These are phyloP conservation scores for Medakamo hakoo DNA, from an alignment of 139 green algal species.

Conservation along the genomic window DNA sequence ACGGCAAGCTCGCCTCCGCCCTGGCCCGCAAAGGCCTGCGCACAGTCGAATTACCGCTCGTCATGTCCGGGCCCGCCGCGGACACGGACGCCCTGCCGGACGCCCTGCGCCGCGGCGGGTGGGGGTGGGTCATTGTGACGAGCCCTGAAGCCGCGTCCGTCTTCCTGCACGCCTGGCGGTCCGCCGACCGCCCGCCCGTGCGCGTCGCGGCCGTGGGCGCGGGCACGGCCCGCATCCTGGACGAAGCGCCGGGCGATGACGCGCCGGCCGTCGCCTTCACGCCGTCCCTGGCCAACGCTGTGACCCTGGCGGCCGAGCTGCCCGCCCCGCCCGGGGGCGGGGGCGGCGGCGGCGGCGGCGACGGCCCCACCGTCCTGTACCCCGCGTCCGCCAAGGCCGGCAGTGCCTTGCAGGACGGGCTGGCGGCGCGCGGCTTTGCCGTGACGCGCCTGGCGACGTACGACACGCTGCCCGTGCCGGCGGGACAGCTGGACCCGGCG, in stretches of 20 bases:
- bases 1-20: constrained; percentile 40
- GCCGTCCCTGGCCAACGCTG: constrained; percentile 38
- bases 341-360: no score
- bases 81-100: constrained; percentile 37
- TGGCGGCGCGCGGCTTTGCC: constrained; percentile 38
- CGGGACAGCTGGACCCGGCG: constrained; percentile 9
- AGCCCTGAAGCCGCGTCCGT: constrained; percentile 70
- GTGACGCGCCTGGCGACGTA: constrained; percentile 74
- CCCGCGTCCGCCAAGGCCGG: constrained; percentile 46
- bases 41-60: constrained; percentile 61
- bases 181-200: constrained; percentile 37
- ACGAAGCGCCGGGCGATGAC: constrained; percentile 12
- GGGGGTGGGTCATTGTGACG: constrained; percentile 69
- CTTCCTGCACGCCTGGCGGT: constrained; percentile 62
- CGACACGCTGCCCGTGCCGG: constrained; percentile 44
- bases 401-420: constrained; percentile 37
- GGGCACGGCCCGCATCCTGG: constrained; percentile 47
- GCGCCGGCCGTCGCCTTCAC: constrained; percentile 10
- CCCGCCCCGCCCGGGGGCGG: constrained; percentile 33
- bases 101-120: constrained; percentile 13
- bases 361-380: constrained; percentile 54
- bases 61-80: constrained; percentile 50
- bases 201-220: constrained; percentile 55
- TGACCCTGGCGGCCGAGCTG: constrained; percentile 55
- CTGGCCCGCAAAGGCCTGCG: constrained; percentile 26